Base-by-base conservation (phyloP, 2,329 filamentous ascomycete genomes). In the Triangularia setosa region DNA sequence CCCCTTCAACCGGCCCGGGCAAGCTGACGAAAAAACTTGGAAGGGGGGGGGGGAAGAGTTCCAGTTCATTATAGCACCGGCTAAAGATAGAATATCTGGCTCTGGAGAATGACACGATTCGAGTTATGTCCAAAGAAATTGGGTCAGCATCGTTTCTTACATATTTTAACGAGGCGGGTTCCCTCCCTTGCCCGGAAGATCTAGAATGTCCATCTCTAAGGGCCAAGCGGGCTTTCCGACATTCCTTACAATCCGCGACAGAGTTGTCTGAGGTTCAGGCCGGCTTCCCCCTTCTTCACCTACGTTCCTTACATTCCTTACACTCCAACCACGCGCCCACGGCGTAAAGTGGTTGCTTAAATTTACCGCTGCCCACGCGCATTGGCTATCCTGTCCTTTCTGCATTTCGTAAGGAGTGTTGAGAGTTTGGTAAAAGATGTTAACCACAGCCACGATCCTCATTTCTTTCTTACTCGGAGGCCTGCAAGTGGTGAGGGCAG, bases 321-420 rank as follows among this genome's bases (percentile, higher is more conserved):
- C 69, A 70, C 69, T 71, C 69, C 61, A 68, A n/a, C n/a, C n/a
- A n/a, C n/a, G n/a, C n/a, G n/a, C n/a, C 68, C 53, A 23, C 57
- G n/a, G 27, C 56, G 55, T 59, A 24, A 44, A 44, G 30, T 52
- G n/a, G 59, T 8, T 33, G 30, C 9, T 33, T 33, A 11, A 33
- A 33, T 33, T 33, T 12, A 9, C 14, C 30, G 14, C 30, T 12
- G n/a, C n/a, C n/a, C n/a, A n/a, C n/a, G n/a, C n/a, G n/a, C n/a
- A n/a, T n/a, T n/a, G n/a, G n/a, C n/a, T n/a, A n/a, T 40, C 57
- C 67, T 24, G 63, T 69, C 67, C 66, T 68, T 70, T 52, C 40
- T 62, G 11, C 21, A 40, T 64, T 30, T 60, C 16, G n/a, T 23
- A 27, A 35, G 58, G 28, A 25, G 6, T 33, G 11, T 33, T 33